A percentile compares a stretch with the other conserved stretches of the same genome.
phyloP scores from a whole-genome alignment of 192 early-diverging fungal genomes.

The Fimicolochytrium jonesii region DNA sequence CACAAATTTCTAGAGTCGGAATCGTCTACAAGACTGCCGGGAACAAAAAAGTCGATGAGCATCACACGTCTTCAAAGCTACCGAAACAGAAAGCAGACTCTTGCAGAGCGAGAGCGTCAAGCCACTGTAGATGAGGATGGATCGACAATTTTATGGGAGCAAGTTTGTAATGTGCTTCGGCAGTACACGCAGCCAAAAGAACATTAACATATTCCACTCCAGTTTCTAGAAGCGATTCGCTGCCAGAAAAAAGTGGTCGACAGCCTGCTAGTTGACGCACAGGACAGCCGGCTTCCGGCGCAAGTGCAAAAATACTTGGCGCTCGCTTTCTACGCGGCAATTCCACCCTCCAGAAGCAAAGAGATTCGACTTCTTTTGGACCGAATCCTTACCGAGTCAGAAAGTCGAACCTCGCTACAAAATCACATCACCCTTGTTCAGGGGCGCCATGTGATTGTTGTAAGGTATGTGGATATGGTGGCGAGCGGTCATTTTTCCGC shows the following conservation, averaged over 20 bases:
- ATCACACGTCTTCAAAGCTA: not conserved
- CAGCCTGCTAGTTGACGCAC: too few species aligned
- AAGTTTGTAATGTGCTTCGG: too few species aligned
- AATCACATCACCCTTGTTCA: constrained; percentile 8
- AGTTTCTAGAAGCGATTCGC: constrained; percentile 9
- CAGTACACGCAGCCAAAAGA: too few species aligned
- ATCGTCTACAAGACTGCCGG: too few species aligned
- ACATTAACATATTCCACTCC: too few species aligned
- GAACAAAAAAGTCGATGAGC: not conserved
- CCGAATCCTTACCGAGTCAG: not conserved
- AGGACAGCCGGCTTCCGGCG: too few species aligned
- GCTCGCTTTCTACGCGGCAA: constrained; percentile 4
- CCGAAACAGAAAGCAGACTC: constrained; percentile 5
- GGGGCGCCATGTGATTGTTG: not conserved
- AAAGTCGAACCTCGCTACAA: not conserved
- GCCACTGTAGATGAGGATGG: not conserved
- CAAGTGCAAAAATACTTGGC: constrained; percentile 4
- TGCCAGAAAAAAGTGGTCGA: too few species aligned
- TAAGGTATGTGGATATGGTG: not conserved
- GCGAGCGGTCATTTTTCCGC: not conserved
- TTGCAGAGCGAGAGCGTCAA: constrained; percentile 6
- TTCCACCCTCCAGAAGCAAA: not conserved
- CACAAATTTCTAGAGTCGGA: not conserved
- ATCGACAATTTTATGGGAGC: constrained; percentile 6
- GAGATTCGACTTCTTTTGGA: not conserved